A percentile compares a stretch with the other conserved stretches of the same genome.
phyloP scores from a whole-genome alignment of 2,329 filamentous ascomycete genomes.

The Teratosphaeria epicoccoides region DNA sequence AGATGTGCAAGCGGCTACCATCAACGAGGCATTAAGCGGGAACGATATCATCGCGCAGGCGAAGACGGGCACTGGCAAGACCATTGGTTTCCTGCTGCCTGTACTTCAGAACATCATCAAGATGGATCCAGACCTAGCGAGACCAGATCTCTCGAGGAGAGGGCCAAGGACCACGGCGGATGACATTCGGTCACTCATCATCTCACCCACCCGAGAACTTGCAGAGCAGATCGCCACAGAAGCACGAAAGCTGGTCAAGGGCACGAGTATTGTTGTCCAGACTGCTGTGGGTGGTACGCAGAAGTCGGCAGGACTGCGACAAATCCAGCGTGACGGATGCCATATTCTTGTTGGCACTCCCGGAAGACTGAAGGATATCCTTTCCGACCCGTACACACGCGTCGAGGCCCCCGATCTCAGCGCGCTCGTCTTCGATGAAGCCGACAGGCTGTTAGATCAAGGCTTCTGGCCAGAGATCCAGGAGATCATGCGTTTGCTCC shows the following conservation, averaged over 20 bases:
- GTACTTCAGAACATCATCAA: slow-evolving; percentile 67
- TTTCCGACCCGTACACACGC: slow-evolving; percentile 53
- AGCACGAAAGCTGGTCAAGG: slow-evolving; percentile 54
- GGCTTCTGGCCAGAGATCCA: slow-evolving; percentile 41
- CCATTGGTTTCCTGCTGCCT: slow-evolving; percentile 82
- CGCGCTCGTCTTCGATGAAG: slow-evolving; percentile 53
- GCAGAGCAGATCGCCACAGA: slow-evolving; percentile 59
- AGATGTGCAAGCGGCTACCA: slow-evolving; percentile 76
- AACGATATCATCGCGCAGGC: slow-evolving; percentile 83
- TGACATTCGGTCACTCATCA: slow-evolving; percentile 50
- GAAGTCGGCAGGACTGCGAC: slow-evolving; percentile 56
- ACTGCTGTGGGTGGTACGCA: slow-evolving; percentile 87
- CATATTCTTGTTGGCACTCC: slow-evolving; percentile 86
- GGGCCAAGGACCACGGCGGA: slow-evolving; percentile 39
- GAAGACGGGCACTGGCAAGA: slow-evolving; percentile 95
- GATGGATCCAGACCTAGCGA: slow-evolving; percentile 51
- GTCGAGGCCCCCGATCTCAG: slow-evolving; percentile 54
- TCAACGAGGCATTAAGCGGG: slow-evolving; percentile 68
- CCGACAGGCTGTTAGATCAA: slow-evolving; percentile 57
- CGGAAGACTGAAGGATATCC: slow-evolving; percentile 72
- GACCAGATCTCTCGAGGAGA: slow-evolving; percentile 34
- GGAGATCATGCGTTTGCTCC: slow-evolving; percentile 44
- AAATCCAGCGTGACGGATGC: slow-evolving; percentile 65
- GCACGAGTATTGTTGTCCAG: slow-evolving; percentile 59
- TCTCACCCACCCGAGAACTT: slow-evolving; percentile 53